phyloP scores from a whole-genome alignment of 192 early-diverging fungal genomes.

The Dissophora ornata region DNA sequence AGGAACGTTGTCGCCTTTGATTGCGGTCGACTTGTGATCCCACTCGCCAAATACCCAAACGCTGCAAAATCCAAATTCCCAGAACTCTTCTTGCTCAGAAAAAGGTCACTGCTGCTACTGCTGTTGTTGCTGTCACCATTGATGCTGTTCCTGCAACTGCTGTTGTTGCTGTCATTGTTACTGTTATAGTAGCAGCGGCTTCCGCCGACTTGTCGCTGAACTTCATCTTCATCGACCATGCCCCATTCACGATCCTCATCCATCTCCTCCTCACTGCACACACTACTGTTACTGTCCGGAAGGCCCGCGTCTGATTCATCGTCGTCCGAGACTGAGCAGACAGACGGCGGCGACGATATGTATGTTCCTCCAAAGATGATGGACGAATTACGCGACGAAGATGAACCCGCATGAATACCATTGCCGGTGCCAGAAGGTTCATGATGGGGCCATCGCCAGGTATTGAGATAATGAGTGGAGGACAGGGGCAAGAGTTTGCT shows the following conservation, averaged over 20 bases:
- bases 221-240: conserved; percentile 35
- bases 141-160: not conserved
- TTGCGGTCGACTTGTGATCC: not conserved
- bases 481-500: conserved; percentile 21
- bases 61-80: conserved; percentile 3
- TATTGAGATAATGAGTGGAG: conserved; percentile 27
- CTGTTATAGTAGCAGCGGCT: not conserved
- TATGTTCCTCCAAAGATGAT: not conserved
- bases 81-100: conserved; percentile 1
- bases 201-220: not conserved
- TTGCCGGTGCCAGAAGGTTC: not conserved
- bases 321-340: conserved; percentile 30
- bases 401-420: not conserved
- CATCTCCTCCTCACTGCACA: conserved; percentile 32
- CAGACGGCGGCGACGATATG: not conserved
- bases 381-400: not conserved
- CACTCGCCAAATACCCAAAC: not conserved
- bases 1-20: not conserved
- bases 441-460: conserved; percentile 26
- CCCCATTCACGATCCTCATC: conserved; percentile 54
- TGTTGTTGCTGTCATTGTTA: not conserved
- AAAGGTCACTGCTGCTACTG: not conserved
- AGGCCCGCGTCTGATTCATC: conserved; percentile 36
- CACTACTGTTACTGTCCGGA: conserved; percentile 14
- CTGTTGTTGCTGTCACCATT: not conserved